These are phyloP conservation scores for Puccinellia tenuiflora DNA, from an alignment of 176 grass and related monocot genomes.

Conservation along the genomic window DNA sequence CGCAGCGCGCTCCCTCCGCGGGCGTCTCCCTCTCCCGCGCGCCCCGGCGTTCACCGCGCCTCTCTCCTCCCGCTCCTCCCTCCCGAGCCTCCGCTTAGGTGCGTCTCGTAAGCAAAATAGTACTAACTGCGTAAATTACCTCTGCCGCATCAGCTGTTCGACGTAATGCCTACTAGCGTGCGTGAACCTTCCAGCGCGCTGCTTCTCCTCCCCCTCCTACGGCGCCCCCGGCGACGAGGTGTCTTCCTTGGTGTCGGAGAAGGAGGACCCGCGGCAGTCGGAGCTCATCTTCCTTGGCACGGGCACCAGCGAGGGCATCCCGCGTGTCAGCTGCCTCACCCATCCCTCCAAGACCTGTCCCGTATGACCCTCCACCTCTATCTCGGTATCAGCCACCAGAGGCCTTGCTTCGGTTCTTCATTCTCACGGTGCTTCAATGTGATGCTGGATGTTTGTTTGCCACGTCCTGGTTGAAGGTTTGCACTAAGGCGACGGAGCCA, in stretches of 20 bases:
- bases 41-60: neutral
- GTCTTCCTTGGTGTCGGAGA: neutral
- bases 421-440: slow-evolving; percentile 10
- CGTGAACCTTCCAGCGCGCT: slow-evolving; percentile 3
- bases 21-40: neutral
- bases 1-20: neutral
- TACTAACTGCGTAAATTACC: neutral
- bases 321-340: slow-evolving; percentile 88
- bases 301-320: slow-evolving; percentile 89
- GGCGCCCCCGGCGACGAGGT: neutral
- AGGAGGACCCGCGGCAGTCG: slow-evolving; percentile 20
- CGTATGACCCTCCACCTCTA: slow-evolving; percentile 28
- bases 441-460: neutral
- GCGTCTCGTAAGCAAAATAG: neutral
- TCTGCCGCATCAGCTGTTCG: slow-evolving; percentile 13
- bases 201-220: slow-evolving; percentile 5
- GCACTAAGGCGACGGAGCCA: slow-evolving; percentile 51
- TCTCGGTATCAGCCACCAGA: neutral
- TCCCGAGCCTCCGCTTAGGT: slow-evolving; percentile 18
- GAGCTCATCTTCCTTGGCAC: slow-evolving; percentile 97
- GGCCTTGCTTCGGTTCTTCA: neutral
- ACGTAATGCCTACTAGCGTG: slow-evolving; percentile 17
- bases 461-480: slow-evolving; percentile 47
- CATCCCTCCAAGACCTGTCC: slow-evolving; percentile 57
- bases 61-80: neutral